Evolutionary conservation across 106 monocot species (phyloP), one percentile per base, ranked within the genome.

Genomic region (Dendrobium officinale): DNA sequence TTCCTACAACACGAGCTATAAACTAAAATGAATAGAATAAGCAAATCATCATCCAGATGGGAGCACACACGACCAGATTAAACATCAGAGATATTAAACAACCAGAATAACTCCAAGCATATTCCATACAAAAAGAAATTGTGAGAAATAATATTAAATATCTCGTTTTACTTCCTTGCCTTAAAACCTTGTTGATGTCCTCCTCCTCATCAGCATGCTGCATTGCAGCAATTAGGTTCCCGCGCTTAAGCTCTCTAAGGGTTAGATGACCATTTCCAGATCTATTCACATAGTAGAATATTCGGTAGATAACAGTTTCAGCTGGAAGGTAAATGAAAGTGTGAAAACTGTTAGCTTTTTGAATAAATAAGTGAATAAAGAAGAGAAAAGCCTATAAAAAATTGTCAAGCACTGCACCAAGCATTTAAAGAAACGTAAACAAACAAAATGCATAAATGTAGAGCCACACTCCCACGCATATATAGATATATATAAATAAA

Each of bases 221-320:
- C 94, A 98, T 91, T 33, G 97, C 94, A 85, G 90, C 78, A 85
- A 98, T 88, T 84, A 98, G 67, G 83, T 94, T 98, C 77, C 94
- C 89, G 64, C 86, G 90, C 80, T 94, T 94, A 64, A 94, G 84
- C 82, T 98, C 97, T 83, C 94, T 90, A 41, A 98, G 92, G 11
- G 92, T 94, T 70, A 98, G 87, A 70, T 84, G 88, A 13, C 97
- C 97, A 92, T 94, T 98, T 54, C 94, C 94, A 78, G 97, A 84
- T 92, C 88, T 94, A 94, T 94, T 94, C 72, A 98, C 79, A 80
- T 92, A 88, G 91, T 94, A 98, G 85, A 94, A 98, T 84, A 98
- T 98, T 83, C 97, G 89, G 85, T 98, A 98, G 82, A 98, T 88
- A 73, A 98, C 97, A 20, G 97, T 98, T 89, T 98, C 97, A 55